Base-by-base conservation (phyloP, 306 rosid species). In the Citrullus mucosospermus region DNA sequence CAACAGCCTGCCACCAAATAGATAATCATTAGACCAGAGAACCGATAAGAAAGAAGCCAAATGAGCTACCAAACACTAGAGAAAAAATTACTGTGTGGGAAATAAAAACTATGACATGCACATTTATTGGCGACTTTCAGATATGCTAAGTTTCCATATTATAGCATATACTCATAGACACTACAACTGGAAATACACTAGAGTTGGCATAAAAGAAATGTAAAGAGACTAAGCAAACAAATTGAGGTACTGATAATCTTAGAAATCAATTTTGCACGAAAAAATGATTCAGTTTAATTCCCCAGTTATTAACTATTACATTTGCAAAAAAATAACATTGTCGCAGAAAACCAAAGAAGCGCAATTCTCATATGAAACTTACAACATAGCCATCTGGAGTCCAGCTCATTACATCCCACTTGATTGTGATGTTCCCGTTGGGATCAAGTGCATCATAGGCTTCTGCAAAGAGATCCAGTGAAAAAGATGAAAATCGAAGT, bases 391-490 rank as follows among this genome's bases (percentile, higher is more conserved):
- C 99, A 87, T 95, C 99, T 25, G 97, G 84, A 59, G 90, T 91
- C 99, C 99, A 95, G 80, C 76, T 80, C 73, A 91, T 88, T 20
- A 92, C 81, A 87, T 95, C 97, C 97, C 97, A 95, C 85, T 95
- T 95, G 85, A 95, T 84, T 72, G 99, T 95, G 79, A 95, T 84
- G 78, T 95, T 95, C 70, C 99, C 99, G 54, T 81, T 87, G 79
- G 97, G 97, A 88, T 95, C 96, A 77, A 91, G 93, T 13, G 93
- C 84, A 85, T 95, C 97, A 79, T 92, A 92, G 55, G 99, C 97
- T 69, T 89, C 97, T 94, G 92, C 76, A 81, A 81, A 81, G 59
- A 79, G 79, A 83, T 78, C 65, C 69, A 75, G 61, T 48, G 11
- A 73, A 44, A 67, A 77, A 48, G 36, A 48, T 65, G 22, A 66